Evolutionary conservation across 208 protist species (phyloP).

Genomic region (Phytomonas sp.): DNA sequence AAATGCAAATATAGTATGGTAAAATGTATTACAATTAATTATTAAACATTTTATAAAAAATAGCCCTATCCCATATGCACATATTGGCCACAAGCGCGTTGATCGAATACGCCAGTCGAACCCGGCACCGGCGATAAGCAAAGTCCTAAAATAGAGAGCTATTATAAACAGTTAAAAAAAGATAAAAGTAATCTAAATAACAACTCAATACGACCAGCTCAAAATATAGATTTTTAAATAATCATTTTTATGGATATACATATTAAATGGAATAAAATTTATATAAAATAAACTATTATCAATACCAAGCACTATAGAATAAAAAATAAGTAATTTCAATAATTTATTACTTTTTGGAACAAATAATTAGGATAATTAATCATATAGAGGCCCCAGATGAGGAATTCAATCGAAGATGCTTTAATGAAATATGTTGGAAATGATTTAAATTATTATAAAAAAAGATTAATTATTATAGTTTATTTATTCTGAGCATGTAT

Average conservation of each 20-base stretch:
- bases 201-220: too few relatives aligned
- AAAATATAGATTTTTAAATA: not conserved
- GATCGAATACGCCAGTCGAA: not conserved
- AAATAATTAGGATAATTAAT: too few relatives aligned
- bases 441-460: constrained; percentile 2
- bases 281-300: not conserved
- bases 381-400: not conserved
- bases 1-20: too few relatives aligned
- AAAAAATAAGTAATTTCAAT: not conserved
- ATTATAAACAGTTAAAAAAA: too few relatives aligned
- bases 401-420: not conserved
- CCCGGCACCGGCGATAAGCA: too few relatives aligned
- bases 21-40: too few relatives aligned
- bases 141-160: too few relatives aligned
- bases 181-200: too few relatives aligned
- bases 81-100: not conserved
- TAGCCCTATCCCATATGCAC: too few relatives aligned
- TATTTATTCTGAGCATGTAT: constrained; percentile 5
- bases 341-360: constrained; percentile 3
- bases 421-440: not conserved
- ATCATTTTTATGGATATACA: constrained; percentile 4
- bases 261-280: constrained; percentile 5
- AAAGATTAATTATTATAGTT: constrained; percentile 3
- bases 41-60: too few relatives aligned
- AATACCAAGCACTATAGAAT: not conserved